A percentile compares a stretch with the other conserved stretches of the same genome.
Evolutionary conservation across 1,284 basidiomycete genomes (phyloP).

Genomic region (Irpex rosettiformis): DNA sequence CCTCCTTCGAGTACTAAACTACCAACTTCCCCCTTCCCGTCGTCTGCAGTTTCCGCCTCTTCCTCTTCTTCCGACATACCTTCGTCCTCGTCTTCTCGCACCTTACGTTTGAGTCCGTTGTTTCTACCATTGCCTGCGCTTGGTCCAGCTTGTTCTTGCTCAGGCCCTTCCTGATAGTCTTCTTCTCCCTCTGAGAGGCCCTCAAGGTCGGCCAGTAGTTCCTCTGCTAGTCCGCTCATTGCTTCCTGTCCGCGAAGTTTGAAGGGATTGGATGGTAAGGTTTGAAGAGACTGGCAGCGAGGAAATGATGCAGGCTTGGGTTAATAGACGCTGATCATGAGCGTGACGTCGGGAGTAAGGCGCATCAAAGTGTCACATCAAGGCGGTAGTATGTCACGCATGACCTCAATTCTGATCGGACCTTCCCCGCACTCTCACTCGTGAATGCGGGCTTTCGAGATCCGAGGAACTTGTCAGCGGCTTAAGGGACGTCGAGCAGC

Average conservation of each 20-base stretch:
- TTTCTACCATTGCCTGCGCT: constrained; percentile 35
- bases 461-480: constrained; percentile 1
- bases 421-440: constrained; percentile 14
- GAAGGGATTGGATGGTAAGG: background rate
- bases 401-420: constrained; percentile 10
- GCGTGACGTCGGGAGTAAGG: background rate
- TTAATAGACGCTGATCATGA: too few species aligned
- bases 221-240: constrained; percentile 82
- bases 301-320: background rate
- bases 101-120: constrained; percentile 59
- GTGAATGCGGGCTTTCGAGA: constrained; percentile 2
- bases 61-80: constrained; percentile 48
- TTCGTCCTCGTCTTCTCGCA: constrained; percentile 42
- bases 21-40: constrained; percentile 40
- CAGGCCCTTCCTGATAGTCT: constrained; percentile 48
- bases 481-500: background rate
- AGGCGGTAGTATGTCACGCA: background rate
- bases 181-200: constrained; percentile 67
- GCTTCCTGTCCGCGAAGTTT: background rate
- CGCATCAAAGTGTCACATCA: background rate
- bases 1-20: constrained; percentile 87
- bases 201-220: constrained; percentile 85
- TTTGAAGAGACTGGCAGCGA: background rate
- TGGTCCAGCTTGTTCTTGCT: constrained; percentile 29
- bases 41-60: constrained; percentile 36